Conservation (phyloP, 1,284 basidiomycete species). For the Sporisorium scitamineum region DNA sequence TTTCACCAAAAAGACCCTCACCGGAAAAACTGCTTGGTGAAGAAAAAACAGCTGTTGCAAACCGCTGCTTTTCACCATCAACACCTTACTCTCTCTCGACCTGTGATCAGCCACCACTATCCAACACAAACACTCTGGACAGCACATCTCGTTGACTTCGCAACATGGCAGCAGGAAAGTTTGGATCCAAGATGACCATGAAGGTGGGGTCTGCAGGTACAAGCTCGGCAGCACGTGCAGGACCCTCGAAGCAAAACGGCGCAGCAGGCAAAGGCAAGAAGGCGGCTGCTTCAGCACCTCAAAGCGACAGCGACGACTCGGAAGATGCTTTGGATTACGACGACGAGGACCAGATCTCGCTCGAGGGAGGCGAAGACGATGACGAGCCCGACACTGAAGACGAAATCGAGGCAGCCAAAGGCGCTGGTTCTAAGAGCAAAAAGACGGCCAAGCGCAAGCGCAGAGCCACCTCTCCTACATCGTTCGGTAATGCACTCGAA, state of each 20-base stretch:
- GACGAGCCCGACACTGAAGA: conserved; percentile 58
- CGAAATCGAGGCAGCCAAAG: conserved; percentile 58
- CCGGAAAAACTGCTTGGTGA: background rate
- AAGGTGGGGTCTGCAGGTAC: conserved; percentile 18
- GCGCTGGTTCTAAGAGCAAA: conserved; percentile 52
- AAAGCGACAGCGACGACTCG: conserved; percentile 15
- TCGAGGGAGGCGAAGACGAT: conserved; percentile 34
- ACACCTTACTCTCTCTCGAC: background rate
- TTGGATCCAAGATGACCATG: conserved; percentile 54
- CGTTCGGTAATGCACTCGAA: conserved; percentile 62
- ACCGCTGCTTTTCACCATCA: background rate
- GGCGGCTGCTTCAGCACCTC: conserved; percentile 4
- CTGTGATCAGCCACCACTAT: too few relatives aligned
- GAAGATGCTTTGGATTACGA: conserved; percentile 21
- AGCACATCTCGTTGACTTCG: background rate
- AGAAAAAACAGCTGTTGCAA: conserved; percentile 13
- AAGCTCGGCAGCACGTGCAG: conserved; percentile 14
- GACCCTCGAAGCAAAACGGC: conserved; percentile 14
- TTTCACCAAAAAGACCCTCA: conserved; percentile 7
- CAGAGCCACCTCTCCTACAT: conserved; percentile 61
- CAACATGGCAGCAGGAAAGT: conserved; percentile 39
- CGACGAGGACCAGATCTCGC: conserved; percentile 35
- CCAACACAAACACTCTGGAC: background rate
- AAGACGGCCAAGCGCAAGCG: conserved; percentile 66
- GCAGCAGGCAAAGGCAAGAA: conserved; percentile 22